Base-by-base conservation (phyloP, 495 filamentous ascomycete species). In the Hypoxylon intermedium region DNA sequence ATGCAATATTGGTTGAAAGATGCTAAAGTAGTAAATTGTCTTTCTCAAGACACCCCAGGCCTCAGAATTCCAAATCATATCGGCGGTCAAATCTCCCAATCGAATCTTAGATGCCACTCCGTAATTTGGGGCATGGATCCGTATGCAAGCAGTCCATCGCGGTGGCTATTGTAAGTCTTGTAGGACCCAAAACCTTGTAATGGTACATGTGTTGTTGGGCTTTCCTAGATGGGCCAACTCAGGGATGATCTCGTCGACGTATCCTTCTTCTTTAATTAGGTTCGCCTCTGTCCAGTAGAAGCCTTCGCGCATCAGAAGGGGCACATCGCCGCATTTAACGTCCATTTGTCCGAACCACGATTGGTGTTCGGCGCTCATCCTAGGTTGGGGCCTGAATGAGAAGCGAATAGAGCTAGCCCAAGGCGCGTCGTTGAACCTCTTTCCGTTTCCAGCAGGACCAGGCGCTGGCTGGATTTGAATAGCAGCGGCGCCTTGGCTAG, bases 251-350 rank as follows among this genome's bases (percentile, higher is more conserved):
- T 40, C 11, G n/a, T 64, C 21, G 21, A 45, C 1, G 28, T 20
- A 53, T 0, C 61, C 61, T 23, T 65, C 54, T 44, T 65, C 61
- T 26, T 24, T 50, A 11, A 59, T 51, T 5, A 67, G 26, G 21
- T 67, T 67, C 18, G 26, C 34, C 9, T 6, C 19, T 15, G 51
- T 38, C 46, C 45, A 67, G 46, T 53, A 18, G 36, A 67, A 60
- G 9, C 65, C 65, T n/a, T 63, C 59, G 24, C 59, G 50, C 59
- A 67, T 67, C 9, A 67, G 31, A 36, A 43, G 55, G 45, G 65
- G 65, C 33, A 67, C 45, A 20, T 67, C 55, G 15, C 3, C 0
- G 36, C 50, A 58, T 26, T 57, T 57, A 15, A 67, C 34, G 3
- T 41, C 11, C 38, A 65, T 47, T 40, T 47, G 31, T 21, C 53